Evolutionary conservation across 192 early-diverging fungal genomes (phyloP).

Genomic region (Coemansia sp.): DNA sequence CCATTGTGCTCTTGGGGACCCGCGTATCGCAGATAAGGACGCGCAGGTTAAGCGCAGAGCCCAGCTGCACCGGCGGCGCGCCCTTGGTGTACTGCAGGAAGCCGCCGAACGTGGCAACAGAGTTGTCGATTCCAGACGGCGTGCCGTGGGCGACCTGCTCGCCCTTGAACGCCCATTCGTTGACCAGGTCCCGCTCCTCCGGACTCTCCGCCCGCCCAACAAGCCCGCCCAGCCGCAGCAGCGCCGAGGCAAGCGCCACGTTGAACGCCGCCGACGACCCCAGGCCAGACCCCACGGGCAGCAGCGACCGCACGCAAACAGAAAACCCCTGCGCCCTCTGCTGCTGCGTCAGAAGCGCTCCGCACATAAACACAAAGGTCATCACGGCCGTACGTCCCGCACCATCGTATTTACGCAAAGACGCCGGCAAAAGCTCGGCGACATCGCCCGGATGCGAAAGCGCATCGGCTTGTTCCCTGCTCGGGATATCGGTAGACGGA

Average conservation of each 20-base stretch:
- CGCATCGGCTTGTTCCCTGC: background rate
- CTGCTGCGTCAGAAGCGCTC: constrained; percentile 30
- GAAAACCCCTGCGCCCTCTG: constrained; percentile 39
- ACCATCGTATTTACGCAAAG: constrained; percentile 11
- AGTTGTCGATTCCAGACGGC: constrained; percentile 94
- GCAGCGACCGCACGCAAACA: constrained; percentile 63
- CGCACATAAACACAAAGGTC: constrained; percentile 67
- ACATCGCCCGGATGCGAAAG: constrained; percentile 18
- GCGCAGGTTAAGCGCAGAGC: constrained; percentile 59
- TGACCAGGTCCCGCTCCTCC: constrained; percentile 58
- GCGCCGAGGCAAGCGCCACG: constrained; percentile 71
- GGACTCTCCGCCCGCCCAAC: constrained; percentile 17
- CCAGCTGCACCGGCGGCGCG: constrained; percentile 49
- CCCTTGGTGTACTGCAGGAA: constrained; percentile 71
- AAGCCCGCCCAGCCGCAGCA: constrained; percentile 60
- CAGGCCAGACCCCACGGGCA: constrained; percentile 92
- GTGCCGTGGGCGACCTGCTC: constrained; percentile 96
- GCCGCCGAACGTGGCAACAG: constrained; percentile 84
- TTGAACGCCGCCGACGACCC: constrained; percentile 94
- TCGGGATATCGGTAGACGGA: constrained; percentile 5
- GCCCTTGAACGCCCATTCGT: constrained; percentile 86
- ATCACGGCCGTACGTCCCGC: constrained; percentile 55
- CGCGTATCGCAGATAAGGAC: constrained; percentile 88
- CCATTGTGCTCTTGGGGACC: constrained; percentile 86
- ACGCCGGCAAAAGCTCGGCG: background rate